Percentiles rank a stretch among this genome's conserved stretches.
Conservation (phyloP, 2,329 filamentous ascomycete species). For the Leptoxyphium fumago region DNA sequence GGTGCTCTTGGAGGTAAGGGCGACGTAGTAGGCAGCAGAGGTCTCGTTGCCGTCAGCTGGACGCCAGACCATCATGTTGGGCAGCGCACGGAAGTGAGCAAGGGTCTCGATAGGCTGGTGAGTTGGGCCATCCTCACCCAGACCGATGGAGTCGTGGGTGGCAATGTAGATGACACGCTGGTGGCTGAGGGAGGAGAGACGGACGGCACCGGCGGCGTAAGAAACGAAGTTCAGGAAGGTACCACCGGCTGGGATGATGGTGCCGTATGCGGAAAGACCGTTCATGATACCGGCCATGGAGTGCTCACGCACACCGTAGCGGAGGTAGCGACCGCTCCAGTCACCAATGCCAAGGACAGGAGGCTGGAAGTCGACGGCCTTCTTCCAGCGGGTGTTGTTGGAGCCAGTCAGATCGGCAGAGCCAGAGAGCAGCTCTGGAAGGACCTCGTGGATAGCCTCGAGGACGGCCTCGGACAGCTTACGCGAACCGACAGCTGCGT, state of each 20-base stretch:
- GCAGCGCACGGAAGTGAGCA: constrained; percentile 93
- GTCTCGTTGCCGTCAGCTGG: constrained; percentile 98
- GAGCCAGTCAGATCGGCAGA: constrained; percentile 97
- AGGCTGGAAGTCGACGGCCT: constrained; percentile 92
- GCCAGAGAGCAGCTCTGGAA: constrained; percentile 88
- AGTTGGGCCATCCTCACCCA: constrained; percentile 95
- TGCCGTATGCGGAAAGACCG: constrained; percentile 89
- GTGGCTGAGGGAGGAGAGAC: constrained; percentile 82
- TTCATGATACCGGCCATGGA: constrained; percentile 88
- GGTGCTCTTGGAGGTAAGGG: constrained; percentile 75
- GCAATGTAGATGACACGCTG: constrained; percentile 88
- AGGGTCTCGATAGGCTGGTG: constrained; percentile 99
- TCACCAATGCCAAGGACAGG: constrained; percentile 72
- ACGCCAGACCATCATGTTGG: constrained; percentile 99
- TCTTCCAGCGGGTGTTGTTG: constrained; percentile 98
- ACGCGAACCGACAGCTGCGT: constrained; percentile 75
- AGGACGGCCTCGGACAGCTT: constrained; percentile 95
- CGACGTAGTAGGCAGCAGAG: constrained; percentile 92
- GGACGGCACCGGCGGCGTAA: constrained; percentile 88
- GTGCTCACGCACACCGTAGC: constrained; percentile 86
- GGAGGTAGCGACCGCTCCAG: constrained; percentile 81
- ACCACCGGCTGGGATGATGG: constrained; percentile 81
- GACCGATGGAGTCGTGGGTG: constrained; percentile 97
- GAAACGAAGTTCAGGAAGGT: constrained; percentile 99
- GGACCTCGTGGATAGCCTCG: constrained; percentile 62